Base-by-base conservation (phyloP, 768 basidiomycete genomes). In the Cystofilobasidium bisporidii region DNA sequence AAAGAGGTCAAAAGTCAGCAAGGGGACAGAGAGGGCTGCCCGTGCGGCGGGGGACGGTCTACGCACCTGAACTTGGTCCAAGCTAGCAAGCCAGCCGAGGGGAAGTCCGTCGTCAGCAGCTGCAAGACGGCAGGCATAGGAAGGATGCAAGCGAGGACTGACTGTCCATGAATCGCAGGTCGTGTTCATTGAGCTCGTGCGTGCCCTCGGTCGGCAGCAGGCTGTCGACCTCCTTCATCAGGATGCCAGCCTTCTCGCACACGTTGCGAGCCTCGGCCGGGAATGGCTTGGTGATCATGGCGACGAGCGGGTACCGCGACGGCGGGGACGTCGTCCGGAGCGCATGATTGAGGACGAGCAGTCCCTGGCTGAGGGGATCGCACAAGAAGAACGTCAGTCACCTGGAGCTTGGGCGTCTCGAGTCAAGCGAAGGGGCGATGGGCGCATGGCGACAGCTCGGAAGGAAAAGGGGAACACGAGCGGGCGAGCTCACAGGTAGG, bases 1-100 rank as follows among this genome's bases (percentile, higher is more conserved):
- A 40, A 14, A 57, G 33, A 11, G 33, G 8, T 30, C 20, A 5
- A 20, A 5, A 57, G 10, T 9, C 9, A 9, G 9, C 40, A 9
- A 41, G 24, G 30, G 18, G 24, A 30, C 26, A 48, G 32, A 24
- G n/a, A 60, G 64, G 28, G 36, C 33, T 38, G 26, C 45, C 28
- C 24, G 32, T n/a, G n/a, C n/a, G n/a, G n/a, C n/a, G n/a, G n/a
- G n/a, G n/a, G n/a, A n/a, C n/a, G n/a, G 24, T 28, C 9, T 8
- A 55, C 66, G n/a, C 22, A 67, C 66, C 66, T 64, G n/a, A 69
- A 24, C 24, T 69, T 69, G 9, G 68, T 69, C 68, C 68, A 69
- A 26, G 68, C 53, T 56, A n/a, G n/a, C n/a, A 30, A 28, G 28
- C 10, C 2, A 18, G 5, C 18, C n/a, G 30, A 2, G n/a, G 53